Conservation (phyloP, 768 basidiomycete species). For the Xanthoconium stramineum region DNA sequence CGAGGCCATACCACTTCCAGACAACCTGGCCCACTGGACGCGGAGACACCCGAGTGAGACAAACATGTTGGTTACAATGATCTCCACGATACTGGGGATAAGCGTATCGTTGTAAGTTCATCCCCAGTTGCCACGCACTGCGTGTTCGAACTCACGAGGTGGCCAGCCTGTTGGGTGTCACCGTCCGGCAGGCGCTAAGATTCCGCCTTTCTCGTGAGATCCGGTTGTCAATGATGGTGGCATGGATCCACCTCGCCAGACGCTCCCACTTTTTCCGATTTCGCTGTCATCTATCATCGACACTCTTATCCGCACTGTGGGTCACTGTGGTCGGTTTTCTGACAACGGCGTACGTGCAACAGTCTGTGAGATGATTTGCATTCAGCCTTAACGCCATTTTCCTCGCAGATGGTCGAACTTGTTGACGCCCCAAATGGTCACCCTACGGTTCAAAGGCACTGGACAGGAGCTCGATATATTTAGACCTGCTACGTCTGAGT, state of each 20-base stretch:
- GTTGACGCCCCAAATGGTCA: neutral
- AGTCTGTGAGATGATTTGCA: neutral
- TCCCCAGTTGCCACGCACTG: neutral
- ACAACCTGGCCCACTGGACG: neutral
- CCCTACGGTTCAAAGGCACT: neutral
- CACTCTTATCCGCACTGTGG: neutral
- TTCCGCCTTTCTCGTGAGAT: neutral
- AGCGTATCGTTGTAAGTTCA: neutral
- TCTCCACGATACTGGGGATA: neutral
- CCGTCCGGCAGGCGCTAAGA: neutral
- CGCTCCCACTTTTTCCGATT: neutral
- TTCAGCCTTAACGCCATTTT: neutral
- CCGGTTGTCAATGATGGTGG: neutral
- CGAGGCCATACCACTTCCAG: neutral
- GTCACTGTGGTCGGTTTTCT: neutral
- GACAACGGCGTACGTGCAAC: neutral
- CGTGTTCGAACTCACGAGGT: neutral
- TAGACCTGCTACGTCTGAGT: neutral
- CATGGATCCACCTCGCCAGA: neutral
- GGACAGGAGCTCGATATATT: neutral
- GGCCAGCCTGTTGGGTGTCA: neutral
- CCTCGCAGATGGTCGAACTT: neutral
- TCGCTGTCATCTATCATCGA: neutral
- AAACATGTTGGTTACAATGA: neutral
- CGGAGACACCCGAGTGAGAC: neutral